Evolutionary conservation across 2,329 filamentous ascomycete species (phyloP), one percentile per base, ranked within the genome.

Genomic region (Phialemoniopsis sp.): DNA sequence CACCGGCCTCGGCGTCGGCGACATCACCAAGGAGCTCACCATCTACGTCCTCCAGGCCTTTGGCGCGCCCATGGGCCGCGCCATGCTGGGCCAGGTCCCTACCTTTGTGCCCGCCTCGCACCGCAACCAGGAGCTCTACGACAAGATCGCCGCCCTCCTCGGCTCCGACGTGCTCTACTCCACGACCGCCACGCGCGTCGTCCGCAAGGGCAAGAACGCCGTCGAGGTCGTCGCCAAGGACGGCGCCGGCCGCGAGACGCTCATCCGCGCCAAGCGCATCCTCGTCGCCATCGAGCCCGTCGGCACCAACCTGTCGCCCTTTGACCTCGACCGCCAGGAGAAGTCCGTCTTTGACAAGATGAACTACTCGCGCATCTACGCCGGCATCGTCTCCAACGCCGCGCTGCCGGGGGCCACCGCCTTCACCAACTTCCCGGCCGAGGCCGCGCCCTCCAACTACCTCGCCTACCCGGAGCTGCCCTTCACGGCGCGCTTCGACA

Each of bases 21-120:
- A 73, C 43, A 56, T 72, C 29, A 52, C 68, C 5, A 55, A 59
- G 4, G 46, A 58, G 10, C 59, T 64, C n/a, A 67, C 67, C 1
- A 40, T 76, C 7, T 71, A 70, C 46, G 58, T 72, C 13, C 58
- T 74, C 45, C 67, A 71, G 43, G 54, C 53, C 3, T 63, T 66
- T 36, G 59, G 59, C 5, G 54, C 51, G 9, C 55, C 49, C n/a
- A 62, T 67, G 44, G 49, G 58, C 2, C 50, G 57, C 13, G 54
- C 53, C 3, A 51, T 67, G 29, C 48, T 55, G 31, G 57, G 51
- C 8, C 46, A 43, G 4, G 50, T 54, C 21, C 42, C 54, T 8
- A 50, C 53, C 5, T 63, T 59, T 14, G 54, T 58, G 3, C 58
- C 64, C 2, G 47, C 43, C 1, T 63, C 63, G 7, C 49, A 54